Conservation (phyloP, 2,329 filamentous ascomycete species). For the Incumbomyces lentus region DNA sequence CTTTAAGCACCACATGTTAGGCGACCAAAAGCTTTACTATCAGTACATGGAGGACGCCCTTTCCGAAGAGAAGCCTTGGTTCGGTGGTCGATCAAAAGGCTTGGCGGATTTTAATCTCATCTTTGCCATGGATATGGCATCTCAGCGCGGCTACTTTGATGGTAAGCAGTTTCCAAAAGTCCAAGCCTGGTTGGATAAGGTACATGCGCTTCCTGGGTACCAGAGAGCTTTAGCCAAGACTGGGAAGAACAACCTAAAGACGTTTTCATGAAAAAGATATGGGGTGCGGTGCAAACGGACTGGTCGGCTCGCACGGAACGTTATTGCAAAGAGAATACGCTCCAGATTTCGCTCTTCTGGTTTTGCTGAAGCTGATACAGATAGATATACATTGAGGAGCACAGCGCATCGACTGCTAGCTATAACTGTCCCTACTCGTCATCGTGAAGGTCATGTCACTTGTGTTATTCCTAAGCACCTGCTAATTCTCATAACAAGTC, state of each 20-base stretch:
- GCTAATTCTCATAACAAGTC: too few relatives aligned
- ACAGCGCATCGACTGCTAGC: too few relatives aligned
- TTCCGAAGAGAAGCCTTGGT: slow-evolving; percentile 16
- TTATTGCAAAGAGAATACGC: too few relatives aligned
- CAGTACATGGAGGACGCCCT: not conserved
- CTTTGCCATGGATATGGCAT: slow-evolving; percentile 26
- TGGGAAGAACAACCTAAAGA: slow-evolving; percentile 24
- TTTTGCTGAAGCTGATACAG: too few relatives aligned
- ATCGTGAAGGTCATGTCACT: too few relatives aligned
- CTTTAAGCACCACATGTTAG: not conserved
- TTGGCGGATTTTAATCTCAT: slow-evolving; percentile 27
- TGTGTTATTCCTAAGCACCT: too few relatives aligned
- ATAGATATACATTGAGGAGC: too few relatives aligned
- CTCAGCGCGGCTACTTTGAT: slow-evolving; percentile 24
- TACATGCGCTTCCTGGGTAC: slow-evolving; percentile 24
- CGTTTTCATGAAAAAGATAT: too few relatives aligned
- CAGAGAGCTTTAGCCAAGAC: slow-evolving; percentile 25
- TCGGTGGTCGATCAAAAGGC: slow-evolving; percentile 25
- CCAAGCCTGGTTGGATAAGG: slow-evolving; percentile 24
- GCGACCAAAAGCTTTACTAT: not conserved
- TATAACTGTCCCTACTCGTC: too few relatives aligned
- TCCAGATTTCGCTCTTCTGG: too few relatives aligned
- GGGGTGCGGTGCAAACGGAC: too few relatives aligned
- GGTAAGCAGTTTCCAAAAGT: slow-evolving; percentile 26
- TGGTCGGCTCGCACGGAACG: too few relatives aligned